phyloP scores from a whole-genome alignment of 352 stramenopile genomes.

The Pythium chondricola region DNA sequence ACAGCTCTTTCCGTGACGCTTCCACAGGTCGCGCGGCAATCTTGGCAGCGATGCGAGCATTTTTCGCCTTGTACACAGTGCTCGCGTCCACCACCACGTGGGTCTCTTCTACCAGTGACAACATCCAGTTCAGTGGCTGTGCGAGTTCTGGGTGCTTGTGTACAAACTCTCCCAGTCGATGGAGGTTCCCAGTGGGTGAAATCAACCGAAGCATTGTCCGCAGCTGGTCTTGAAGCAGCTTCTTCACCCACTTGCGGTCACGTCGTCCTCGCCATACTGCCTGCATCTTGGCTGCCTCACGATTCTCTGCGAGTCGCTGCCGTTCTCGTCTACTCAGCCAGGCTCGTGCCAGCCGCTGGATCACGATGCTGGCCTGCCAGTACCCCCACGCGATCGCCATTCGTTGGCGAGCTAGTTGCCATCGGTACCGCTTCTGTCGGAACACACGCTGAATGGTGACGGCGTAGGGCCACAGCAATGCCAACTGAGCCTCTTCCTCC shows the following conservation, averaged over 20 bases:
- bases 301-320: constrained; percentile 6
- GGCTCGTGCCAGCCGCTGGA: constrained; percentile 29
- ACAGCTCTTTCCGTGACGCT: constrained; percentile 37
- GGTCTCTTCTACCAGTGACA: constrained; percentile 53
- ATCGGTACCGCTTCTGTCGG: constrained; percentile 33
- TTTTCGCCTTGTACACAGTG: constrained; percentile 21
- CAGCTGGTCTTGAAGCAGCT: constrained; percentile 32
- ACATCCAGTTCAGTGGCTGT: constrained; percentile 34
- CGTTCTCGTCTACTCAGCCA: constrained; percentile 23
- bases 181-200: constrained; percentile 49
- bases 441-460: constrained; percentile 59
- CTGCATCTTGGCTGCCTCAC: constrained; percentile 33
- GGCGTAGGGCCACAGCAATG: constrained; percentile 34
- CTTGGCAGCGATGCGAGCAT: constrained; percentile 27
- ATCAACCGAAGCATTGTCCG: constrained; percentile 36
- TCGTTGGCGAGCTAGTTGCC: constrained; percentile 23
- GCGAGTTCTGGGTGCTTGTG: constrained; percentile 26
- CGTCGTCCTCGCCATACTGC: constrained; percentile 37
- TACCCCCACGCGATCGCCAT: constrained; percentile 26
- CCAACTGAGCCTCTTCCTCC: constrained; percentile 29
- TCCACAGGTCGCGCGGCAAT: constrained; percentile 27
- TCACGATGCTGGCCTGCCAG: constrained; percentile 26
- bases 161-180: constrained; percentile 47
- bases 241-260: constrained; percentile 32
- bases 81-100: constrained; percentile 29